Evolutionary conservation across 371 early-diverging fungal genomes (phyloP), one percentile per base, ranked within the genome.

Genomic region (Apophysomyces ossiformis): DNA sequence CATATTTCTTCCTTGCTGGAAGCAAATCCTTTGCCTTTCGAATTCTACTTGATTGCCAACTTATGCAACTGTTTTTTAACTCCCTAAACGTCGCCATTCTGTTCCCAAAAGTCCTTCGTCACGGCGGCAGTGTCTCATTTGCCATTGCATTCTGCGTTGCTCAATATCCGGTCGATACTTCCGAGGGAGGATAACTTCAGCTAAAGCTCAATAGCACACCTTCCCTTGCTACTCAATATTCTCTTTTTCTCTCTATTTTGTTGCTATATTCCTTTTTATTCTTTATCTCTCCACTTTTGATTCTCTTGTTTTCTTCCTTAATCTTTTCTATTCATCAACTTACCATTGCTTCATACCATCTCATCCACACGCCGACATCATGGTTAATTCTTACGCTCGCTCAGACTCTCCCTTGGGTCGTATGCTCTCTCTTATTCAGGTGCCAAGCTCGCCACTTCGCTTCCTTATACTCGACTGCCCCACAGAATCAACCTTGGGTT

Each of bases 381-480:
- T 74, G 77, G 70, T 69, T 60, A 68, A 64, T 60, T 69, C 73
- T 18, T 61, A 67, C 56, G 54, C 67, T 68, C 76, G 76, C 41
- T 66, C 72, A 7, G 68, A 66, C 47, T 72, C 82, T 21, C 85
- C 84, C 21, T 67, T 86, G 15, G 87, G 87, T 36, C 81, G 82
- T 37, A 83, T 78, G 73, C 76, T 87, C 16, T 82, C 90, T 38
- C 69, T 89, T 56, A 86, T 93, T 62, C 85, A 90, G 67, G 66
- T 70, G 16, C 74, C 78, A 13, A 58, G 66, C 50, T 66, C 66
- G 12, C 63, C 78, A 2, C 73, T 94, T 65, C 90, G 90, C 8
- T 95, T 96, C 73, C 82, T 96, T 56, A 92, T 96, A 64, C 87
- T 93, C 68, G 96, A 95, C 69, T 90, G 92, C 54, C 96, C 96